phyloP scores from a whole-genome alignment of 345 rosid genomes.

The Eucalyptus pauciflora region DNA sequence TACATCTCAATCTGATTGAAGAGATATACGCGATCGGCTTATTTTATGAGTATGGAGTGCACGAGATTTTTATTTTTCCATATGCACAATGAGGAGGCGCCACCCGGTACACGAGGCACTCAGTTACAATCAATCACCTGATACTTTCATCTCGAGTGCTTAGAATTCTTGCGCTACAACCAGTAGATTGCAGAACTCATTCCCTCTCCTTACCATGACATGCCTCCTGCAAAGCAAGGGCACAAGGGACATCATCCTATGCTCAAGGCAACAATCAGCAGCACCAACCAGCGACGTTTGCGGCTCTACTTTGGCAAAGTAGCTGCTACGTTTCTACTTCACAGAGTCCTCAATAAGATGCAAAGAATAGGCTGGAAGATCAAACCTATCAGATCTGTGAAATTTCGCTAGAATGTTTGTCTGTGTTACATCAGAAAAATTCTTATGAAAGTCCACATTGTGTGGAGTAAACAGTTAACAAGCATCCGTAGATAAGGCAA shows the following conservation, averaged over 20 bases:
- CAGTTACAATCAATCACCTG: not conserved
- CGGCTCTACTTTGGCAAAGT: not conserved
- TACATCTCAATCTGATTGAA: not conserved
- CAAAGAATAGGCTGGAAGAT: not conserved
- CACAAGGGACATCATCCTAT: not conserved
- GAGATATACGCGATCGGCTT: not conserved
- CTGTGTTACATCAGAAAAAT: not conserved
- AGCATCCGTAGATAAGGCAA: not conserved
- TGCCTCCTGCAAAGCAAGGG: not conserved
- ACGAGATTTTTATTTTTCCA: not conserved
- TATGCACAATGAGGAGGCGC: not conserved
- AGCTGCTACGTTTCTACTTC: not conserved
- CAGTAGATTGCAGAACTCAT: not conserved
- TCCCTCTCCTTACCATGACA: not conserved
- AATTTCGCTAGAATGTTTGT: not conserved
- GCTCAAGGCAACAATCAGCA: not conserved
- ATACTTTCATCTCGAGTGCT: not conserved
- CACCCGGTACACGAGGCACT: not conserved
- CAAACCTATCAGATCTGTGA: not conserved
- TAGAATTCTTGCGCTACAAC: not conserved
- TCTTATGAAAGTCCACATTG: not conserved
- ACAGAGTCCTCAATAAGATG: not conserved
- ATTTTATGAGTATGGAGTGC: not conserved
- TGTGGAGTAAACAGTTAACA: not conserved
- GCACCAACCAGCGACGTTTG: not conserved